These are phyloP conservation scores for Claviceps sp. DNA, from an alignment of 2,329 filamentous ascomycete species.

Conservation along the genomic window DNA sequence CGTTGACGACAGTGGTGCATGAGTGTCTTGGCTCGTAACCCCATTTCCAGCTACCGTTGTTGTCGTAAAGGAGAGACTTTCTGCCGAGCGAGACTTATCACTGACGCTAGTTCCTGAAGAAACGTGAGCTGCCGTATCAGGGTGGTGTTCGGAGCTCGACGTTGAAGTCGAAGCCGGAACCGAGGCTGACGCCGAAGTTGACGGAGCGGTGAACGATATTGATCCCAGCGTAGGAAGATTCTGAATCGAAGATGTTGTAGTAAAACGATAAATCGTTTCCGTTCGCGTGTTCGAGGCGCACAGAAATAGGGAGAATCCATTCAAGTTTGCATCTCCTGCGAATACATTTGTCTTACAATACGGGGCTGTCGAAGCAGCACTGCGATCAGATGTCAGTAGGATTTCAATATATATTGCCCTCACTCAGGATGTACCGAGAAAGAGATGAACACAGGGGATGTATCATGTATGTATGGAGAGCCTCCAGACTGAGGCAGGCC, in stretches of 20 bases:
- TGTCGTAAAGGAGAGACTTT: background rate
- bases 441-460: background rate
- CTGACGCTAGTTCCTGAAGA: background rate
- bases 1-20: background rate
- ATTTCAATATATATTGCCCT: background rate
- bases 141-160: background rate
- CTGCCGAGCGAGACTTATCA: background rate
- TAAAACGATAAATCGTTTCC: conserved; percentile 10
- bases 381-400: conserved; percentile 1
- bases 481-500: background rate
- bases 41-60: background rate
- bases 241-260: background rate
- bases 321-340: conserved; percentile 4
- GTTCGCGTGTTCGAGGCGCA: conserved; percentile 10
- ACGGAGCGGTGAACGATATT: background rate
- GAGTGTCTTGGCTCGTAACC: background rate
- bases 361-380: conserved; percentile 6
- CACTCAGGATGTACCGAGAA: background rate
- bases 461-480: background rate
- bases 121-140: background rate
- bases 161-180: background rate
- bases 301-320: conserved; percentile 11
- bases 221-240: background rate
- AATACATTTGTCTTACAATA: conserved; percentile 13
- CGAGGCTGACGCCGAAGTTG: background rate